Evolutionary conservation across 495 filamentous ascomycete species (phyloP).

Genomic region (Penicillium subrubescens): DNA sequence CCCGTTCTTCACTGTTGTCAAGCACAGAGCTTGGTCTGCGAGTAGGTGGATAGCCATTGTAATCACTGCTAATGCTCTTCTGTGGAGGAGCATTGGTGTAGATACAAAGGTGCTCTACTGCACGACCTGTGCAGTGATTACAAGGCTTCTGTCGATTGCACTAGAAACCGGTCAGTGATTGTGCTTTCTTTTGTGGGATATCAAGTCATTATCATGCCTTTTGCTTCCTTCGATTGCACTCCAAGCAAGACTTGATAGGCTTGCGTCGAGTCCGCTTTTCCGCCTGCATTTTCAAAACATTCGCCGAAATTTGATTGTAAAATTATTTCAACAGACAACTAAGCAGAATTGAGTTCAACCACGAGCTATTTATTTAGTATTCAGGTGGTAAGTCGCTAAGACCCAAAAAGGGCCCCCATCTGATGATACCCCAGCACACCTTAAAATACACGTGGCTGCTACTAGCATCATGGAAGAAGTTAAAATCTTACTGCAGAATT

Average conservation of each 20-base stretch:
- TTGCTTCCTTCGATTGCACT: conserved; percentile 28
- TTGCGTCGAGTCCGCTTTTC: conserved; percentile 20
- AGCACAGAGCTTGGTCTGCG: conserved; percentile 6
- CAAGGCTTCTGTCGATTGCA: conserved; percentile 25
- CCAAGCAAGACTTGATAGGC: conserved; percentile 25
- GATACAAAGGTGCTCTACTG: conserved; percentile 20
- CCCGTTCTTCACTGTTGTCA: conserved; percentile 6
- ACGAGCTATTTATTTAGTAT: not conserved
- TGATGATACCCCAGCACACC: not conserved
- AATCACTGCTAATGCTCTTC: conserved; percentile 5
- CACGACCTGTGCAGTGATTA: conserved; percentile 23
- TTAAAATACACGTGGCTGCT: conserved; percentile 1
- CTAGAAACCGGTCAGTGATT: conserved; percentile 9
- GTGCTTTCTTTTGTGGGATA: not conserved
- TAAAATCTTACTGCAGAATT: conserved; percentile 4
- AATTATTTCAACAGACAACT: not conserved
- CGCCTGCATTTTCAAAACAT: conserved; percentile 8
- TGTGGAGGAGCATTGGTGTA: conserved; percentile 9
- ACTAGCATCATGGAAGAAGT: not conserved
- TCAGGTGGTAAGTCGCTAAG: conserved; percentile 2
- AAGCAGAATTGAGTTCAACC: not conserved
- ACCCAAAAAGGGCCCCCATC: conserved; percentile 8
- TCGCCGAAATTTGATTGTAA: not conserved
- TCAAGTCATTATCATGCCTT: conserved; percentile 9
- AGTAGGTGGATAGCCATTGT: not conserved